These are phyloP conservation scores for Candida qinlingensis DNA, from an alignment of 805 yeast genomes.

Conservation along the genomic window DNA sequence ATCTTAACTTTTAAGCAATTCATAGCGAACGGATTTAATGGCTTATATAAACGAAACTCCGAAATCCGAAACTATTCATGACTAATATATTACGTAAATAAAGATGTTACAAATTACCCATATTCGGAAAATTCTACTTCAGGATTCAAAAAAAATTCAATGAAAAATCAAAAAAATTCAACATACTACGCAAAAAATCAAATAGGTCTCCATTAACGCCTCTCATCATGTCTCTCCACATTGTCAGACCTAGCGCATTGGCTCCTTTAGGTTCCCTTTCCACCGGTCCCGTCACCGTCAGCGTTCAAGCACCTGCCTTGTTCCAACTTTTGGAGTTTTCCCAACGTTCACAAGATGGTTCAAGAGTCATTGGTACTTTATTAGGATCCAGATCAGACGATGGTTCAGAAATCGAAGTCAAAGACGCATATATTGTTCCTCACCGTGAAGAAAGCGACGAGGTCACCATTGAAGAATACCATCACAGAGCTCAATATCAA, in stretches of 20 bases:
- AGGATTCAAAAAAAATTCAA: background rate
- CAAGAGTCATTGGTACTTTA: slow-evolving; percentile 75
- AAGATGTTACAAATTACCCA: background rate
- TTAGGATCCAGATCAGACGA: slow-evolving; percentile 81
- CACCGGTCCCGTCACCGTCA: slow-evolving; percentile 43
- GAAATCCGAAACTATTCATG: too few relatives aligned
- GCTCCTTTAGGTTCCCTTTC: slow-evolving; percentile 23
- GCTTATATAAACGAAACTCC: background rate
- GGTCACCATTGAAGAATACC: slow-evolving; percentile 70
- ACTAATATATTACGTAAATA: background rate
- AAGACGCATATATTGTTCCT: slow-evolving; percentile 77
- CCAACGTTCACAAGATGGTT: slow-evolving; percentile 49
- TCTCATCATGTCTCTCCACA: slow-evolving; percentile 18
- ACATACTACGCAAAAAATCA: background rate
- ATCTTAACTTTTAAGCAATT: background rate
- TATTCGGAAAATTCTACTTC: background rate
- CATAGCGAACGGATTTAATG: background rate
- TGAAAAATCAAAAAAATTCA: background rate
- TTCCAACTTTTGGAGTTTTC: slow-evolving; percentile 73
- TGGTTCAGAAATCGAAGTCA: slow-evolving; percentile 66
- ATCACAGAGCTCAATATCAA: slow-evolving; percentile 64
- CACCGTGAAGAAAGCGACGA: slow-evolving; percentile 72
- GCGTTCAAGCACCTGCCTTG: slow-evolving; percentile 63
- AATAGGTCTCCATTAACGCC: background rate
- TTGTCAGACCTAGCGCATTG: slow-evolving; percentile 25